phyloP scores from a whole-genome alignment of 2,329 filamentous ascomycete genomes.

The Fusarium nisikadoi region DNA sequence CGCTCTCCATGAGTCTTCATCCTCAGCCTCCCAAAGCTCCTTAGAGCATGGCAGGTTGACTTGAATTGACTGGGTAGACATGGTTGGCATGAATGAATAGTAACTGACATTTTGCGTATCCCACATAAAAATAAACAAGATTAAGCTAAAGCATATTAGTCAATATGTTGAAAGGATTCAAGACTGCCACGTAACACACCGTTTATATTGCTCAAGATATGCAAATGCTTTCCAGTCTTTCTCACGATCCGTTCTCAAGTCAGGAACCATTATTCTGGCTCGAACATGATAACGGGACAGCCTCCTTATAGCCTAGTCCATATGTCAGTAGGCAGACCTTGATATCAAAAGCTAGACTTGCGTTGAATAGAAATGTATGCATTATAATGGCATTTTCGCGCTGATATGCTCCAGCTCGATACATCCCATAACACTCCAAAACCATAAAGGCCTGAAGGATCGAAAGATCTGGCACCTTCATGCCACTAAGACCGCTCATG shows the following conservation, averaged over 20 bases:
- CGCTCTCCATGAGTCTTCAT: neutral
- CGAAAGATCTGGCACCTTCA: neutral
- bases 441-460: neutral
- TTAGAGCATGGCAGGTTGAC: accelerated
- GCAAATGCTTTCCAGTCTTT: neutral
- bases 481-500: neutral
- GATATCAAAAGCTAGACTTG: neutral
- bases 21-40: neutral
- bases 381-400: neutral
- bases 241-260: neutral
- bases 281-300: neutral
- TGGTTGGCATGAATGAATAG: neutral
- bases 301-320: neutral
- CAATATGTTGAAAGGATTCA: neutral
- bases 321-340: neutral
- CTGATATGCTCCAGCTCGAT: neutral
- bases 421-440: neutral
- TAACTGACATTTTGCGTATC: neutral
- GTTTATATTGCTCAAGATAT: neutral
- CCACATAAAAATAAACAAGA: neutral
- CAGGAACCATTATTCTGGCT: neutral
- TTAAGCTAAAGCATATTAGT: accelerated
- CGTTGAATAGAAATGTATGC: neutral
- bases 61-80: neutral
- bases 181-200: neutral